Conservation (phyloP, 2,329 filamentous ascomycete genomes). For the Aspergillaceae sp. region DNA sequence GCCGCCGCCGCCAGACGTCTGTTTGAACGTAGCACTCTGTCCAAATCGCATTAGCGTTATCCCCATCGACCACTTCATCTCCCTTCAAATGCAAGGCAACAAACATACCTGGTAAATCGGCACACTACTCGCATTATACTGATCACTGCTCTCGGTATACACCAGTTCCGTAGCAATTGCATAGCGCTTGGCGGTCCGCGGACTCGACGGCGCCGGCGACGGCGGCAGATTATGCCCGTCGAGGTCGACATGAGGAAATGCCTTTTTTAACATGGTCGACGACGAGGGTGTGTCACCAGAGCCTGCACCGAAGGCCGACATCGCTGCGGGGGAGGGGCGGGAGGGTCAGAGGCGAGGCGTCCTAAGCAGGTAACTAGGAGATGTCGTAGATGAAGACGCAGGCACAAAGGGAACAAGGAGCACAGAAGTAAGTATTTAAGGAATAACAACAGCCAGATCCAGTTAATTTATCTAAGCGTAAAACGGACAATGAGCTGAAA, state of each 20-base stretch:
- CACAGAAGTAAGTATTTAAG: too few species aligned
- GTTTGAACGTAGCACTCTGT: slow-evolving; percentile 92
- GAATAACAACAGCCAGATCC: too few species aligned
- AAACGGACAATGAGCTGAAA: too few species aligned
- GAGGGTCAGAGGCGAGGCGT: slow-evolving; percentile 15
- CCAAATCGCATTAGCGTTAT: neutral
- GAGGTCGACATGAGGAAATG: slow-evolving; percentile 58
- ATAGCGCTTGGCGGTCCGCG: slow-evolving; percentile 76
- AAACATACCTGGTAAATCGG: slow-evolving; percentile 75
- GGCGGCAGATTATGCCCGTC: slow-evolving; percentile 80
- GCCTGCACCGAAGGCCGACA: slow-evolving; percentile 30
- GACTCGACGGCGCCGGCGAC: slow-evolving; percentile 87
- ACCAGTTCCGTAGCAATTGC: slow-evolving; percentile 93
- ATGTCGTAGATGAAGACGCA: too few species aligned
- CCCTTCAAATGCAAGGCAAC: too few species aligned
- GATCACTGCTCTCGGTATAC: slow-evolving; percentile 90
- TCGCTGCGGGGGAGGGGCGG: slow-evolving; percentile 26
- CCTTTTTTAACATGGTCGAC: slow-evolving; percentile 37
- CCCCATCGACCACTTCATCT: neutral
- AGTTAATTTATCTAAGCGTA: too few species aligned
- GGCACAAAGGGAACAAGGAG: too few species aligned
- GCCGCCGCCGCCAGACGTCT: slow-evolving; percentile 67
- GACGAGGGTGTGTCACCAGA: slow-evolving; percentile 6
- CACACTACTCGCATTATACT: slow-evolving; percentile 92
- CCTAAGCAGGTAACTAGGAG: too few species aligned